Conservation (phyloP, 495 filamentous ascomycete genomes). For the Penicillium riverlandense region DNA sequence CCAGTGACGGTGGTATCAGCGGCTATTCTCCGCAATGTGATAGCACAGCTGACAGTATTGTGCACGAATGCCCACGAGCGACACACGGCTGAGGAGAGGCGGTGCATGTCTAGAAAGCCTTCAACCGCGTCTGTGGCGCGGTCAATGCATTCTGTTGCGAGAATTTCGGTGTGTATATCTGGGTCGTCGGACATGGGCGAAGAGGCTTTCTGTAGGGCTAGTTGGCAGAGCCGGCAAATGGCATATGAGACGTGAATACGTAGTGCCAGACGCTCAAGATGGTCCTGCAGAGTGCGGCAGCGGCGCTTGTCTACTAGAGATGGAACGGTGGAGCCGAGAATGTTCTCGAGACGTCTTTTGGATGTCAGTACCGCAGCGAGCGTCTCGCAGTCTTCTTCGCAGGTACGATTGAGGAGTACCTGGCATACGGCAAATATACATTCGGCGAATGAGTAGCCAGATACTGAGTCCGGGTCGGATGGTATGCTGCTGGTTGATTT, state of each 20-base stretch:
- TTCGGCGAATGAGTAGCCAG: constrained; percentile 10
- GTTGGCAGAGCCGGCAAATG: constrained; percentile 9
- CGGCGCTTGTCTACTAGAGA: constrained; percentile 31
- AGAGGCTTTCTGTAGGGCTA: neutral
- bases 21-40: constrained; percentile 7
- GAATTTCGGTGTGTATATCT: no score
- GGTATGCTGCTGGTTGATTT: constrained; percentile 28
- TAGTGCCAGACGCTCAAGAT: constrained; percentile 41
- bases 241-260: constrained; percentile 13
- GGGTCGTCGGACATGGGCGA: no score
- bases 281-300: constrained; percentile 35
- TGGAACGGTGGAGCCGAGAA: constrained; percentile 33
- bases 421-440: constrained; percentile 31
- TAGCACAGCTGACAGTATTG: constrained; percentile 16
- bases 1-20: neutral
- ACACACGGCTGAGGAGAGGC: constrained; percentile 8
- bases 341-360: constrained; percentile 28
- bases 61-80: constrained; percentile 18
- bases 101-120: constrained; percentile 15
- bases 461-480: constrained; percentile 10
- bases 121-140: constrained; percentile 3
- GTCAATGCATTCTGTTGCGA: no score
- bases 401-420: constrained; percentile 19
- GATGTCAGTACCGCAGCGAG: constrained; percentile 15
- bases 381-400: neutral